phyloP scores from a whole-genome alignment of 495 filamentous ascomycete species.

The Ascobolus immersus region DNA sequence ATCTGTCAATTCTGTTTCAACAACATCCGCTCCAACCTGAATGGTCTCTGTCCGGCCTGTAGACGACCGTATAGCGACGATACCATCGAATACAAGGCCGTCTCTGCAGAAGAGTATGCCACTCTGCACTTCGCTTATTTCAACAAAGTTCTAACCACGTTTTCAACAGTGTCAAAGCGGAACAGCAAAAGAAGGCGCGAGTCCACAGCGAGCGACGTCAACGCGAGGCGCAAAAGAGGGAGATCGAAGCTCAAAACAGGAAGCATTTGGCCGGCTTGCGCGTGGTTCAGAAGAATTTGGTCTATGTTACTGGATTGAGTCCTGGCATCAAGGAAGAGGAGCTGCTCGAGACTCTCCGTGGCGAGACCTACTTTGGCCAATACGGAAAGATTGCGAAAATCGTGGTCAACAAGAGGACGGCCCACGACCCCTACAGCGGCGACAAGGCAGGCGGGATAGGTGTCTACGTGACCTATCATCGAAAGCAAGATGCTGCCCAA shows the following conservation, averaged over 20 bases:
- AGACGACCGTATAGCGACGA: slow-evolving; percentile 84
- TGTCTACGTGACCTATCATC: slow-evolving; percentile 88
- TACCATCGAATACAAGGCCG: slow-evolving; percentile 82
- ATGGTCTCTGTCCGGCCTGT: slow-evolving; percentile 87
- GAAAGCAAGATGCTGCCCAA: slow-evolving; percentile 56
- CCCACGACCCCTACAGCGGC: slow-evolving; percentile 9
- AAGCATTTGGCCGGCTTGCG: slow-evolving; percentile 87
- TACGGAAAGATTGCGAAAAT: slow-evolving; percentile 98
- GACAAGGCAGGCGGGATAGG: slow-evolving; percentile 26
- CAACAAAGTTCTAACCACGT: slow-evolving; percentile 14
- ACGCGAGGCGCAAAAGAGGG: slow-evolving; percentile 83
- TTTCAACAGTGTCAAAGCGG: slow-evolving; percentile 41
- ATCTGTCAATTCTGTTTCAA: slow-evolving; percentile 99
- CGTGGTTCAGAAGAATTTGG: slow-evolving; percentile 93
- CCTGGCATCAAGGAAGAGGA: slow-evolving; percentile 79
- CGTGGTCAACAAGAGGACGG: slow-evolving; percentile 68
- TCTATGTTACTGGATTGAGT: slow-evolving; percentile 87
- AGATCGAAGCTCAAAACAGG: slow-evolving; percentile 79
- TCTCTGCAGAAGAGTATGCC: slow-evolving; percentile 74
- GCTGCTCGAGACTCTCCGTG: slow-evolving; percentile 62
- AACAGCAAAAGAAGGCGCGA: slow-evolving; percentile 68
- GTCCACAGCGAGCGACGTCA: slow-evolving; percentile 75
- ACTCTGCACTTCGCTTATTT: slow-evolving; percentile 12
- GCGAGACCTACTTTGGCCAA: slow-evolving; percentile 82
- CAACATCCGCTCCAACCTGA: slow-evolving; percentile 89